Evolutionary conservation across 192 early-diverging fungal genomes (phyloP).

Genomic region (Paraglomus brasilianum): DNA sequence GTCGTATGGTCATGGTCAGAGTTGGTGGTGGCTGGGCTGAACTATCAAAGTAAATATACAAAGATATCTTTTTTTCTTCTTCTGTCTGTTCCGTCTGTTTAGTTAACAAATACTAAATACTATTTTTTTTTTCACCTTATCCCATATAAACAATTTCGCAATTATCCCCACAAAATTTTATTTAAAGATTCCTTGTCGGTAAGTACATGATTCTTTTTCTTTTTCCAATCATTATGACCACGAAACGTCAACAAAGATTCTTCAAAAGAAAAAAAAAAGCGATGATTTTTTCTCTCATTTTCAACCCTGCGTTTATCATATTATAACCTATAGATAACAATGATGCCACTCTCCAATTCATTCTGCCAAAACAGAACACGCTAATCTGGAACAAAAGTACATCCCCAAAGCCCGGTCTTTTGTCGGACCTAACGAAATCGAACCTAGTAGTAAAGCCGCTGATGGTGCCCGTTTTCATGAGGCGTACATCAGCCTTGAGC

Average conservation of each 20-base stretch:
- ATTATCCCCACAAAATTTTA: neutral
- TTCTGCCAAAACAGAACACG: constrained; percentile 36
- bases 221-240: neutral
- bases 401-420: constrained; percentile 33
- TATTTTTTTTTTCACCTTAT: constrained; percentile 7
- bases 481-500: constrained; percentile 14
- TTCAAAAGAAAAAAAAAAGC: neutral
- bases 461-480: constrained; percentile 24
- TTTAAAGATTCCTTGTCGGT: constrained; percentile 31
- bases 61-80: constrained; percentile 3
- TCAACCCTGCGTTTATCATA: constrained; percentile 9
- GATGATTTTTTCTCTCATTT: constrained; percentile 23
- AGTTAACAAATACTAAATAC: neutral
- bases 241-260: neutral
- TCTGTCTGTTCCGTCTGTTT: neutral
- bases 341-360: constrained; percentile 37
- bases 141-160: constrained; percentile 8
- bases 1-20: constrained; percentile 66
- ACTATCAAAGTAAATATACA: constrained; percentile 48
- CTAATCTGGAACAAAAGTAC: constrained; percentile 34
- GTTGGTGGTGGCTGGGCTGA: constrained; percentile 68
- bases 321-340: constrained; percentile 32
- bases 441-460: constrained; percentile 11
- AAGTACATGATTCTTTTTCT: constrained; percentile 8
- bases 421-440: constrained; percentile 31